Conservation (phyloP, 1,284 basidiomycete species). For the Trichosporon asahii region DNA sequence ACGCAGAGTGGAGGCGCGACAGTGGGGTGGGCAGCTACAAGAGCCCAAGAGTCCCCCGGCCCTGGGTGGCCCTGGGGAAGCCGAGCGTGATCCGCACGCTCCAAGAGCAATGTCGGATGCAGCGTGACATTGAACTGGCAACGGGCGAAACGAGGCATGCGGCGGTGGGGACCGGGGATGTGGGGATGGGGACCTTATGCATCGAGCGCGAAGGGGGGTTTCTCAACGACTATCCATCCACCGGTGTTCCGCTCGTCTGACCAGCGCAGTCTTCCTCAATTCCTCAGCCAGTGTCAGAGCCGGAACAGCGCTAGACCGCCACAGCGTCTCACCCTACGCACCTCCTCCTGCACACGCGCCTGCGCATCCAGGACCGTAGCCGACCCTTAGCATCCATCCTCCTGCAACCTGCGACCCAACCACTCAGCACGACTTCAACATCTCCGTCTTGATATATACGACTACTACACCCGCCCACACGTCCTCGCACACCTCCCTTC, state of each 20-base stretch:
- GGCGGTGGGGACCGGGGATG: not conserved
- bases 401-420: not conserved
- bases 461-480: not conserved
- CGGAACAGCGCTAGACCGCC: not conserved
- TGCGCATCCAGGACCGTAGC: not conserved
- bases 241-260: not conserved
- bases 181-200: not conserved
- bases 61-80: not conserved
- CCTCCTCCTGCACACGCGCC: not conserved
- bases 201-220: not conserved
- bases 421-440: not conserved
- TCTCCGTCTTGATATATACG: not conserved
- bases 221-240: not conserved
- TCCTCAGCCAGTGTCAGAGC: not conserved
- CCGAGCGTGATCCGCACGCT: not conserved
- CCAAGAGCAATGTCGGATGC: conserved; percentile 1
- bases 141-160: not conserved
- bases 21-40: not conserved
- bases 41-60: not conserved
- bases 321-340: not conserved
- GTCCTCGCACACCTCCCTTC: not conserved
- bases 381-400: not conserved
- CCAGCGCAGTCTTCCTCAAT: not conserved
- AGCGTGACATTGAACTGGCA: not conserved
- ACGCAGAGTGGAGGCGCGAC: not conserved